Evolutionary conservation across 768 basidiomycete species (phyloP), one percentile per base, ranked within the genome.

Genomic region (Boletus eberwhitei): DNA sequence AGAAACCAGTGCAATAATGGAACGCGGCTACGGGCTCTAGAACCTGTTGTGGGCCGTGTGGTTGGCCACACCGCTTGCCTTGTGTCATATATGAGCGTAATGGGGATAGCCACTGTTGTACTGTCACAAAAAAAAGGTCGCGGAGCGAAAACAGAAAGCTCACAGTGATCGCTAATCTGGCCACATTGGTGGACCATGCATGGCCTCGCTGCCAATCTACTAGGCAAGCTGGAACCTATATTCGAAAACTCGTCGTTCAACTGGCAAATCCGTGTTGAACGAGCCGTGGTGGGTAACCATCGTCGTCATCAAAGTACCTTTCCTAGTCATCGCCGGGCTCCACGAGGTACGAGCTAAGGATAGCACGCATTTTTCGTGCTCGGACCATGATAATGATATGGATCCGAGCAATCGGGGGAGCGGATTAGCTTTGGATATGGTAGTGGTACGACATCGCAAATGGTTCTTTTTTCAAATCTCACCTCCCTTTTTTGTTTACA

Each of bases 131-230:
- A 53, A 53, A 26, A 4, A 17, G 22, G 19, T 53, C 19, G 42
- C 24, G 29, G 43, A 38, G 35, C 17, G 34, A 35, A 36, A 41
- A 51, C 13, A 17, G 14, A 34, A 36, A 37, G 42, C 44, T 32
- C 31, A 32, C 11, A 7, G 8, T 4, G 31, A 4, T 21, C 26
- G 12, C 52, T 37, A 19, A 4, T 22, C 26, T 8, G 50, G 24
- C 29, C 8, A 29, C 24, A 6, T 6, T 26, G 24, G 29, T 29
- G 29, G 29, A 1, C 8, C 29, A 29, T n/a, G 19, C 4, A 14
- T 29, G 29, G 43, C 22, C 29, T 59, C 57, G 75, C 75, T 52
- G 41, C 62, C 57, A 59, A 79, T 85, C 69, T 81, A 84, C 69
- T 81, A 84, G 11, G 31, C 31, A 32, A 32, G 31, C 31, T 32